Evolutionary conservation across 176 grass and related monocot species (phyloP), one percentile per base, ranked within the genome.

Genomic region (Musa itinerans): DNA sequence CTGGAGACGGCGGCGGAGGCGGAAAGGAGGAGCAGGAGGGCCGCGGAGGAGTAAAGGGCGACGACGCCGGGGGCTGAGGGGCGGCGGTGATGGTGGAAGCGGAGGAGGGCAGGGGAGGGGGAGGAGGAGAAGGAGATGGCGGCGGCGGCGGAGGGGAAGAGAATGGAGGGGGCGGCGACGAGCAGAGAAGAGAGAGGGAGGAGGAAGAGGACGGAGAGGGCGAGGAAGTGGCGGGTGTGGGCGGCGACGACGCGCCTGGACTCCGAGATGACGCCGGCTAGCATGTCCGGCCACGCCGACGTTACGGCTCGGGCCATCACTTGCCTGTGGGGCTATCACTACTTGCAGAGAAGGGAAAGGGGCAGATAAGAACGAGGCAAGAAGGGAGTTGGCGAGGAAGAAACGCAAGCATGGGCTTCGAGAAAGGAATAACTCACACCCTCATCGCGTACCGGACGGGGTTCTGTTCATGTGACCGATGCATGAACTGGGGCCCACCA

Each of bases 201-300:
- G 72, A 85, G 52, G 49, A 16, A 85, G 63, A 43, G 72, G 53
- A 85, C 2, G 71, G 77, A 50, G 16, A 69, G 27, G 16, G 65
- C 57, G 61, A 80, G 64, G 48, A 80, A 80, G 78, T 76, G 72
- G 17, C 82, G 82, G 13, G 81, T 34, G 75, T 83, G 81, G 20
- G 81, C 75, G 19, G 81, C 68, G 75, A 78, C 68, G 75, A 83
- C 71, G 75, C 75, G 81, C 50, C 55, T 66, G 62, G 76, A 59
- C 63, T 54, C 56, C 27, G 50, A 77, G 59, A 79, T 67, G 50
- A 75, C 52, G 17, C 52, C 76, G 71, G 21, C 51, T 2, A 84
- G 70, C n/a, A 84, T 54, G 1, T 80, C 77, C 21, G 73, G 24
- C 71, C 77, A 78, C 68, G 68, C 20, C 5, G 69, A 61, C 0